These are phyloP conservation scores for Neodidymelliopsis sp. DNA, from an alignment of 2,329 filamentous ascomycete species.

Conservation along the genomic window DNA sequence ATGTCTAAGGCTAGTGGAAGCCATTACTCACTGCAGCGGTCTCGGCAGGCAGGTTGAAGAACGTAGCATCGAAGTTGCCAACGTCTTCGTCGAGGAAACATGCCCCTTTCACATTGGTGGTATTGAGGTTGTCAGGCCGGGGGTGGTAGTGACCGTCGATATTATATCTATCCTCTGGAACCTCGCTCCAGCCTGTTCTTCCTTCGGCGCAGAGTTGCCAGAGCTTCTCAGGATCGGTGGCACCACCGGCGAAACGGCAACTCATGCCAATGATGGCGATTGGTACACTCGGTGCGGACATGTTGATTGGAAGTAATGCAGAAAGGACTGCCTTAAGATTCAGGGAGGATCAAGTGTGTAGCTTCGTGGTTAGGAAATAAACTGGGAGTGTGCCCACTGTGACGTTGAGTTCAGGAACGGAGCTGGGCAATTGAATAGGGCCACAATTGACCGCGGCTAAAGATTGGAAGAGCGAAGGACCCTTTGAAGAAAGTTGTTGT, in stretches of 20 bases:
- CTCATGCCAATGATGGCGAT: conserved; percentile 47
- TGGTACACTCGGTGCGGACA: background rate
- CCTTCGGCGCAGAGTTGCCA: conserved; percentile 46
- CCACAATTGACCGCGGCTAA: background rate
- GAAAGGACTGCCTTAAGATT: background rate
- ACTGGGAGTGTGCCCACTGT: background rate
- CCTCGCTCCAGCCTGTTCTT: conserved; percentile 36
- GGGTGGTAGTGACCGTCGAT: conserved; percentile 24
- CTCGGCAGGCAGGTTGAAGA: conserved; percentile 31
- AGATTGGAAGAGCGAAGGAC: no score
- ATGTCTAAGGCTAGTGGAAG: no score
- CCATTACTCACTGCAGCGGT: conserved; percentile 30
- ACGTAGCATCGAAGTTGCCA: conserved; percentile 44
- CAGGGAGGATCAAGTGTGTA: no score
- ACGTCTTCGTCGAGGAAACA: conserved; percentile 38
- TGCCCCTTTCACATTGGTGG: background rate
- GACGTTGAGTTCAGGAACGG: background rate
- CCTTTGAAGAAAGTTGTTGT: no score
- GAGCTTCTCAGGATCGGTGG: conserved; percentile 37
- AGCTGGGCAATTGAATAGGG: background rate
- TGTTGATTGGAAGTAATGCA: background rate
- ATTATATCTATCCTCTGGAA: conserved; percentile 37
- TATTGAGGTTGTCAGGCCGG: background rate
- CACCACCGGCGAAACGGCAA: conserved; percentile 42
- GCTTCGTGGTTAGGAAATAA: background rate